These are phyloP conservation scores for Mucor lusitanicus DNA, from an alignment of 371 early-diverging fungal species.

Conservation along the genomic window DNA sequence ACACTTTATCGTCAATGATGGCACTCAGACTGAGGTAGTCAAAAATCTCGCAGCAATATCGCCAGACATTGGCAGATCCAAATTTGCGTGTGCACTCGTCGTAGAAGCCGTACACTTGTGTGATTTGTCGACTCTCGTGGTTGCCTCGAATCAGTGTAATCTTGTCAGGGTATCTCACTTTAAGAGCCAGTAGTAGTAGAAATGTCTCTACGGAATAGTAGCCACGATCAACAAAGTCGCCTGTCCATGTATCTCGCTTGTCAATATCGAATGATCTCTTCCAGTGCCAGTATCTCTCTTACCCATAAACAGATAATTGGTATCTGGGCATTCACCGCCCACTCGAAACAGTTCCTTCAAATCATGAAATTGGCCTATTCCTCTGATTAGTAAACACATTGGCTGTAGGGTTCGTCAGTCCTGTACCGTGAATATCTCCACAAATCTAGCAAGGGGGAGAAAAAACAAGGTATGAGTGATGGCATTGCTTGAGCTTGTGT, in stretches of 20 bases:
- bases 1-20: constrained; percentile 90
- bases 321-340: constrained; percentile 96
- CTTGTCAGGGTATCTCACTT: constrained; percentile 94
- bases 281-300: constrained; percentile 13
- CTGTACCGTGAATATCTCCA: constrained; percentile 94
- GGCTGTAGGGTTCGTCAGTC: neutral
- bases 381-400: too few species aligned
- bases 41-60: constrained; percentile 98
- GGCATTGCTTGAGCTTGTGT: neutral
- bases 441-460: constrained; percentile 72
- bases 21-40: constrained; percentile 96
- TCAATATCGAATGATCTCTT: neutral
- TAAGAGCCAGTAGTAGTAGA: constrained; percentile 94
- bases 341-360: constrained; percentile 93
- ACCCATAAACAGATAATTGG: constrained; percentile 98
- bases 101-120: constrained; percentile 99
- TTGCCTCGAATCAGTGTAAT: constrained; percentile 99
- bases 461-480: neutral
- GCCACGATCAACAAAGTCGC: constrained; percentile 99
- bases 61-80: constrained; percentile 97
- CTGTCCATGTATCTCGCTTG: constrained; percentile 39
- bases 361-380: constrained; percentile 92
- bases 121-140: constrained; percentile 98
- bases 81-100: constrained; percentile 98
- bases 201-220: constrained; percentile 99